These are phyloP conservation scores for Pseudogymnoascus sp. DNA, from an alignment of 2,329 filamentous ascomycete genomes.

Conservation along the genomic window DNA sequence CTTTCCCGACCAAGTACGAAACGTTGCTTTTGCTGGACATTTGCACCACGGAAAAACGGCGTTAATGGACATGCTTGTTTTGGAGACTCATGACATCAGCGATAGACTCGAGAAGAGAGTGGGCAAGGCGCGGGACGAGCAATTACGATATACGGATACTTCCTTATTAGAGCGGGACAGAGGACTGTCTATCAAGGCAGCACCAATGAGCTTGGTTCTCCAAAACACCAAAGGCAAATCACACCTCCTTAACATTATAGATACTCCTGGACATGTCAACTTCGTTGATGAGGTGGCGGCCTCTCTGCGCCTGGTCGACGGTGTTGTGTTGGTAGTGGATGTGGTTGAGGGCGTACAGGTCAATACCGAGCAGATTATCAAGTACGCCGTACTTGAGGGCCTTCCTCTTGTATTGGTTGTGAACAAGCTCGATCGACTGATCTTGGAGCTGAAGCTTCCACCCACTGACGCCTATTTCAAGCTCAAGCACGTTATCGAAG, in stretches of 20 bases:
- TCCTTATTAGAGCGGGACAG: slow-evolving; percentile 83
- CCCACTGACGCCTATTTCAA: slow-evolving; percentile 98
- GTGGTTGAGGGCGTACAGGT: slow-evolving; percentile 98
- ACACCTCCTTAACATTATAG: slow-evolving; percentile 87
- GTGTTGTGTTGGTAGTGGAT: slow-evolving; percentile 87
- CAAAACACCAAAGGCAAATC: slow-evolving; percentile 88
- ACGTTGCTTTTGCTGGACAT: slow-evolving; percentile 85
- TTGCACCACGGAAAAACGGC: slow-evolving; percentile 97
- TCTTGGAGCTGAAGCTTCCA: slow-evolving; percentile 87
- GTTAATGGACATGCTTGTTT: slow-evolving; percentile 95
- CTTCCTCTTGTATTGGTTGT: slow-evolving; percentile 82
- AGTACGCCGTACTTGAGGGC: slow-evolving; percentile 84
- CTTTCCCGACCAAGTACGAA: slow-evolving; percentile 88
- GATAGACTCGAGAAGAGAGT: slow-evolving; percentile 71
- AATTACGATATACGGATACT: slow-evolving; percentile 89
- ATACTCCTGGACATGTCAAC: slow-evolving; percentile 96
- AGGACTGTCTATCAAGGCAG: slow-evolving; percentile 83
- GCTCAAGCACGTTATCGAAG: slow-evolving; percentile 95
- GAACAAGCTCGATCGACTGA: slow-evolving; percentile 96
- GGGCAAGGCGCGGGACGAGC: slow-evolving; percentile 76
- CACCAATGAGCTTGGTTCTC: slow-evolving; percentile 88
- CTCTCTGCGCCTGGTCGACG: slow-evolving; percentile 78
- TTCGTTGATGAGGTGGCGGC: slow-evolving; percentile 96
- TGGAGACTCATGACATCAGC: slow-evolving; percentile 85
- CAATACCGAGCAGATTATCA: slow-evolving; percentile 95